These are phyloP conservation scores for Zygosaccharomyces siamensis DNA, from an alignment of 805 yeast genomes.

Conservation along the genomic window DNA sequence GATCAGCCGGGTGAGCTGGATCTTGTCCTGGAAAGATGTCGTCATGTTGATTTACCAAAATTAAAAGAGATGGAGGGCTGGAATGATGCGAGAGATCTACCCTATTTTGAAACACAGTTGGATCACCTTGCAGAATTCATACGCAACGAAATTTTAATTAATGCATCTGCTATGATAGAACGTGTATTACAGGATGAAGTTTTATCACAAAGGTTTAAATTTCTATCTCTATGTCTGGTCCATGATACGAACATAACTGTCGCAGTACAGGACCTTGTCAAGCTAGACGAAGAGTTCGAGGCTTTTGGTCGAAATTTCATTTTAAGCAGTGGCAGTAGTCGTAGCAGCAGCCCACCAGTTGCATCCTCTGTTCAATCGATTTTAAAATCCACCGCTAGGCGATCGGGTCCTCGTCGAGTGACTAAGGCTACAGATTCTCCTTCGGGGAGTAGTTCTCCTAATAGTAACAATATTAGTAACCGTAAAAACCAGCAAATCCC, in stretches of 20 bases:
- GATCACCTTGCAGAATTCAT: conserved; percentile 43
- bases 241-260: conserved; percentile 20
- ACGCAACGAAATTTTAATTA: conserved; percentile 51
- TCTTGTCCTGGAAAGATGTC: conserved; percentile 41
- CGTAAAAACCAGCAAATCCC: conserved; percentile 3
- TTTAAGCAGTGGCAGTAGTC: conserved; percentile 14
- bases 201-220: conserved; percentile 23
- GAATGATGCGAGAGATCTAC: conserved; percentile 41
- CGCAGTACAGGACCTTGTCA: conserved; percentile 30
- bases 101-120: conserved; percentile 40
- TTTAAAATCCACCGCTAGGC: not conserved
- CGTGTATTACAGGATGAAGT: conserved; percentile 35
- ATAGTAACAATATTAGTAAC: not conserved
- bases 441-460: conserved; percentile 1
- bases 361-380: conserved; percentile 1
- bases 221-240: conserved; percentile 23
- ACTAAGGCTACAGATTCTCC: not conserved
- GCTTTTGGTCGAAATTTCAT: conserved; percentile 27
- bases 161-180: conserved; percentile 54
- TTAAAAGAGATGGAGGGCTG: conserved; percentile 54
- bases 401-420: not conserved
- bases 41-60: conserved; percentile 40
- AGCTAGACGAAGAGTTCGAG: conserved; percentile 37
- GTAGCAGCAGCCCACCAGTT: conserved; percentile 19
- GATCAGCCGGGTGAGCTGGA: conserved; percentile 51